These are phyloP conservation scores for Erucastrum elatum DNA, from an alignment of 345 rosid species.

Conservation along the genomic window DNA sequence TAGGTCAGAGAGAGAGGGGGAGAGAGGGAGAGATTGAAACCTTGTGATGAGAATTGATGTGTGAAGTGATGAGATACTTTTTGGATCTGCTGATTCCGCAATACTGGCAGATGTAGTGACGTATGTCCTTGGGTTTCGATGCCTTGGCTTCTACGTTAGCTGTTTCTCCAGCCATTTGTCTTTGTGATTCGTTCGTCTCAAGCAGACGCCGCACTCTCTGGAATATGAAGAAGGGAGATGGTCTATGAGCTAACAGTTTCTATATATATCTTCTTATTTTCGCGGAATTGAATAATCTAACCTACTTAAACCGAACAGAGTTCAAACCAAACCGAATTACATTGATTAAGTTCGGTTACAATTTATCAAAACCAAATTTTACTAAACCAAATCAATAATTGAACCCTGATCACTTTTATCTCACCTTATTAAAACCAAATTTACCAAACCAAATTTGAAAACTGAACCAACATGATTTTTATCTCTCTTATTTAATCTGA, in stretches of 20 bases:
- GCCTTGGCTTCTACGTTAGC: not conserved
- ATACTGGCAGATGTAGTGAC: constrained; percentile 71
- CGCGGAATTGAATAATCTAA: not conserved
- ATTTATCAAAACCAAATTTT: not conserved
- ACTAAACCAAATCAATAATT: too few relatives aligned
- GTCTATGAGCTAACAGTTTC: not conserved
- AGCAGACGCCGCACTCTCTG: not conserved
- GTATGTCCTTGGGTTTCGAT: constrained; percentile 49
- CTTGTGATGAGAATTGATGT: constrained; percentile 59
- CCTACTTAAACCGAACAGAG: constrained; percentile 2
- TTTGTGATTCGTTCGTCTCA: constrained; percentile 11
- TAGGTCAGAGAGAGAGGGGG: not conserved
- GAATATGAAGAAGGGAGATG: not conserved
- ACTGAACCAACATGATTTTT: too few relatives aligned
- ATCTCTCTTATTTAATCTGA: too few relatives aligned
- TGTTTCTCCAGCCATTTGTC: constrained; percentile 46
- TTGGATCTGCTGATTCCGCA: constrained; percentile 91
- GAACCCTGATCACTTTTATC: too few relatives aligned
- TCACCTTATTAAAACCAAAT: too few relatives aligned
- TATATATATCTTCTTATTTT: not conserved
- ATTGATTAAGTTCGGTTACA: too few relatives aligned
- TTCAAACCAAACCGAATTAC: too few relatives aligned
- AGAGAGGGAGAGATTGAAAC: constrained; percentile 28
- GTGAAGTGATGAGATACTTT: constrained; percentile 67
- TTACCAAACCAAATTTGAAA: too few relatives aligned